These are phyloP conservation scores for Neonectria ditissima DNA, from an alignment of 2,329 filamentous ascomycete species.

Conservation along the genomic window DNA sequence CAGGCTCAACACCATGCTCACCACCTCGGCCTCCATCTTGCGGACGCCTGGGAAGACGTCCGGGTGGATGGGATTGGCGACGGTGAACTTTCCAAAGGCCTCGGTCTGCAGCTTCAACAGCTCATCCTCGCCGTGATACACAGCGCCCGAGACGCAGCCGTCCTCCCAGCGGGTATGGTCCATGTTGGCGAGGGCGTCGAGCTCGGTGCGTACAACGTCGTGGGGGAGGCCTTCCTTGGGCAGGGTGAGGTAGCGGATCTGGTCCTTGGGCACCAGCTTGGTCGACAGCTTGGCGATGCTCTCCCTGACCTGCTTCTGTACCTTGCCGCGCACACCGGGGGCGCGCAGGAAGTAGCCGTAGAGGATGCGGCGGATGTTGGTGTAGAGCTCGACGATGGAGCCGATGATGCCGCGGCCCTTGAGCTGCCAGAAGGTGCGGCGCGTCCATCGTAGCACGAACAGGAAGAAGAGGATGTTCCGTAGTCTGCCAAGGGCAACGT, in stretches of 20 bases:
- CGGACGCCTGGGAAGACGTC: slow-evolving; percentile 97
- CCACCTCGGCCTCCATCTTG: slow-evolving; percentile 99
- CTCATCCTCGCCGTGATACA: slow-evolving; percentile 92
- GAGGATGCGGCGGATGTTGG: slow-evolving; percentile 74
- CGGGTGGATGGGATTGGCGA: slow-evolving; percentile 96
- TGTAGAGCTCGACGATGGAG: slow-evolving; percentile 80
- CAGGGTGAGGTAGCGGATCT: slow-evolving; percentile 79
- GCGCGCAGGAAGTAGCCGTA: slow-evolving; percentile 89
- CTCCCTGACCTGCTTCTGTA: slow-evolving; percentile 85
- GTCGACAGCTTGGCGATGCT: slow-evolving; percentile 82
- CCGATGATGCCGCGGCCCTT: slow-evolving; percentile 90
- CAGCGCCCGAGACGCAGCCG: slow-evolving; percentile 91
- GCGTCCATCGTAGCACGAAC: slow-evolving; percentile 86
- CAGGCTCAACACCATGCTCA: slow-evolving; percentile 91
- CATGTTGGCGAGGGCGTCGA: slow-evolving; percentile 83
- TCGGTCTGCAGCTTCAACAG: slow-evolving; percentile 88
- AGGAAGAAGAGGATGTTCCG: slow-evolving; percentile 90
- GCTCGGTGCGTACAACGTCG: slow-evolving; percentile 82
- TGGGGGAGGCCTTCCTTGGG: slow-evolving; percentile 86
- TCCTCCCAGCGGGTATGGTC: slow-evolving; percentile 98
- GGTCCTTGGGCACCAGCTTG: slow-evolving; percentile 82
- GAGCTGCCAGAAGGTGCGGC: slow-evolving; percentile 84
- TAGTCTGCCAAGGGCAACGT: slow-evolving; percentile 62
- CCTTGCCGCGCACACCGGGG: slow-evolving; percentile 87
- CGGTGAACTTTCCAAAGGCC: slow-evolving; percentile 93